Percentiles rank a stretch among this genome's conserved stretches.
phyloP scores from a whole-genome alignment of 805 yeast species.

The Zygosaccharomyces siamensis region DNA sequence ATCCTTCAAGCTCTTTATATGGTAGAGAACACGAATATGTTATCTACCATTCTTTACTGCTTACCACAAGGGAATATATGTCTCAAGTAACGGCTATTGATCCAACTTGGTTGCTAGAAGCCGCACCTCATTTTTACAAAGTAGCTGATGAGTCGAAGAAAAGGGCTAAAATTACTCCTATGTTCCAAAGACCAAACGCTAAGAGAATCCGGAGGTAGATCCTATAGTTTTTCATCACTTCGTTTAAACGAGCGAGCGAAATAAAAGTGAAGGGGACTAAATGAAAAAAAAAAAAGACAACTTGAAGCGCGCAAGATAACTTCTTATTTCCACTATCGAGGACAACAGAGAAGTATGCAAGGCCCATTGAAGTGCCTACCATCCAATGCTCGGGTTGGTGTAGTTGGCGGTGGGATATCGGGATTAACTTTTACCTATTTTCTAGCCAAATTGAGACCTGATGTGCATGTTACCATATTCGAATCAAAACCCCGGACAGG shows the following conservation, averaged over 20 bases:
- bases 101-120: slow-evolving; percentile 69
- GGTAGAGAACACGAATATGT: slow-evolving; percentile 67
- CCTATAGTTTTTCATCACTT: neutral
- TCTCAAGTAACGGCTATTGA: slow-evolving; percentile 80
- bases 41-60: slow-evolving; percentile 71
- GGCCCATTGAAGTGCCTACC: slow-evolving; percentile 22
- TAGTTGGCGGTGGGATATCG: slow-evolving; percentile 84
- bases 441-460: slow-evolving; percentile 69
- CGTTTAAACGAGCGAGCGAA: neutral
- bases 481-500: slow-evolving; percentile 59
- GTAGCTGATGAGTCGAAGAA: slow-evolving; percentile 54
- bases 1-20: slow-evolving; percentile 78
- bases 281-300: neutral
- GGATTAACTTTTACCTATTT: slow-evolving; percentile 75
- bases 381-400: slow-evolving; percentile 48
- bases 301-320: neutral
- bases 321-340: neutral
- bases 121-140: slow-evolving; percentile 70
- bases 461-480: slow-evolving; percentile 55
- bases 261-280: neutral
- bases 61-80: slow-evolving; percentile 89
- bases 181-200: slow-evolving; percentile 58
- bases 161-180: slow-evolving; percentile 66
- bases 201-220: slow-evolving; percentile 53
- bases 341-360: slow-evolving; percentile 12